Conservation (phyloP, 305 asterid genomes). For the Solanum hybrid region DNA sequence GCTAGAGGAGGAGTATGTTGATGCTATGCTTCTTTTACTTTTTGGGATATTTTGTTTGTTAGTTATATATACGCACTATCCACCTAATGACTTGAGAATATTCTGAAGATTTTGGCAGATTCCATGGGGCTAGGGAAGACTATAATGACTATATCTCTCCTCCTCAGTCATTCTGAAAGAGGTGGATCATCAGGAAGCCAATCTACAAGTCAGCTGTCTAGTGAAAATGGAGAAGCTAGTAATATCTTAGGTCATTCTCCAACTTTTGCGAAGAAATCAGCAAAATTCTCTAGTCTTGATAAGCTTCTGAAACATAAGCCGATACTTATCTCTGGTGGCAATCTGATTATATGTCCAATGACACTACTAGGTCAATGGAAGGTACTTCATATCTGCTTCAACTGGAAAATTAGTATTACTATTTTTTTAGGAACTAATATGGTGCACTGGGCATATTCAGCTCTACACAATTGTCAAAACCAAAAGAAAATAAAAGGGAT, state of each 20-base stretch:
- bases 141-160: conserved; percentile 89
- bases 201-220: conserved; percentile 31
- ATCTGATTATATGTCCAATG: conserved; percentile 91
- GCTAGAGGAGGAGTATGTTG: conserved; percentile 96
- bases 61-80: background rate
- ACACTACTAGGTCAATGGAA: conserved; percentile 98
- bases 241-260: conserved; percentile 40
- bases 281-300: conserved; percentile 54
- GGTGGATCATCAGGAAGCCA: conserved; percentile 44
- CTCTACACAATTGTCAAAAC: conserved; percentile 6
- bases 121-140: conserved; percentile 99
- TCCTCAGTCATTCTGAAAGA: conserved; percentile 60
- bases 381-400: conserved; percentile 34
- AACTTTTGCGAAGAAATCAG: conserved; percentile 35
- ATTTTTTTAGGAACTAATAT: background rate
- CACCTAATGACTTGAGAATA: conserved; percentile 20
- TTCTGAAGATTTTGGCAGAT: conserved; percentile 88
- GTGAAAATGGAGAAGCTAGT: conserved; percentile 35
- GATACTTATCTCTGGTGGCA: conserved; percentile 61
- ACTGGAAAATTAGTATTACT: background rate
- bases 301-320: conserved; percentile 52
- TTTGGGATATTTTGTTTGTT: conserved; percentile 5
- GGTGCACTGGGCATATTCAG: conserved; percentile 6
- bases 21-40: conserved; percentile 16
- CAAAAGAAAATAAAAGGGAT: conserved; percentile 6